phyloP scores from a whole-genome alignment of 208 protist species.

The Trypanosoma mega region DNA sequence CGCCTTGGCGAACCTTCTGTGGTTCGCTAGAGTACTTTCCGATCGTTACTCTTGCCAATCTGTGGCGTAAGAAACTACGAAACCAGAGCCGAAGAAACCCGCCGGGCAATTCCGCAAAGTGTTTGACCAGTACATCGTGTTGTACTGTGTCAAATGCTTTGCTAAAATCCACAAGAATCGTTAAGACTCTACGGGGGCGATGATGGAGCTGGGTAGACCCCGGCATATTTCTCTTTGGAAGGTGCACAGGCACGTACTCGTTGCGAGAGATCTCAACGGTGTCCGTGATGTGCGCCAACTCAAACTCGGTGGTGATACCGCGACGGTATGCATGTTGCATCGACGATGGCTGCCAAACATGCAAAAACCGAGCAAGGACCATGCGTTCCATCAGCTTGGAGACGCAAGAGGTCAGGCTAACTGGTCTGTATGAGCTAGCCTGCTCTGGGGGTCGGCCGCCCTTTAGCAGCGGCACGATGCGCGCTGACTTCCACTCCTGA shows the following conservation, averaged over 20 bases:
- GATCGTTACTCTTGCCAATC: neutral
- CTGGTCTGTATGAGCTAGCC: neutral
- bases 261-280: slow-evolving; percentile 4
- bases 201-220: neutral
- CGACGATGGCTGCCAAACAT: neutral
- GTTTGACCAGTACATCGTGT: slow-evolving; percentile 5
- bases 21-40: neutral
- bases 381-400: slow-evolving; percentile 1
- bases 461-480: slow-evolving; percentile 3
- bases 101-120: neutral
- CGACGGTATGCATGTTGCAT: neutral
- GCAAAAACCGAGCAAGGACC: neutral
- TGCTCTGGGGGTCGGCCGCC: neutral
- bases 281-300: neutral
- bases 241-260: slow-evolving; percentile 3
- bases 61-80: neutral
- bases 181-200: neutral
- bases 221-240: neutral
- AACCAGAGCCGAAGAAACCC: neutral
- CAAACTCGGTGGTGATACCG: neutral
- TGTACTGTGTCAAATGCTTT: neutral
- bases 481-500: neutral
- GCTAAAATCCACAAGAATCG: slow-evolving; percentile 7
- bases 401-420: neutral
- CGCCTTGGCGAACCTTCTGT: slow-evolving; percentile 1